Evolutionary conservation across 805 yeast species (phyloP), one percentile per base, ranked within the genome.

Genomic region (Debaryomyces prosopidis): DNA sequence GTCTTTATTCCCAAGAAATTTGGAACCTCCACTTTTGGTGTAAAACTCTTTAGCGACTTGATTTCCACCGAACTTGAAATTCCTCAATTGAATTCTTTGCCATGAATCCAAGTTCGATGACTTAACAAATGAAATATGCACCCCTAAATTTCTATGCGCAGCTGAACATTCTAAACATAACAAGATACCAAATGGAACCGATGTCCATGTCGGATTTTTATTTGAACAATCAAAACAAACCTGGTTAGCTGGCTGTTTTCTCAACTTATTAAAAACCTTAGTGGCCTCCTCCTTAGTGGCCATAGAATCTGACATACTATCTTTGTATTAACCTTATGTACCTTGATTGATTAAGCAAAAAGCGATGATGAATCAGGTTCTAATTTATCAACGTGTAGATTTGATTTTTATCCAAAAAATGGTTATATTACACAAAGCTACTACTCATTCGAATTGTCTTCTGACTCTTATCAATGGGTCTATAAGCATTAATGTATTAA

Each of bases 191-290:
- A 89, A 92, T 11, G 98, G 96, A 44, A 92, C 90, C 11, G 98
- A 92, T 3, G 99, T 89, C 99, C 99, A 94, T 0, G 98, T 89
- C 31, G 99, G 98, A 65, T 91, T 91, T 62, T 87, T 89, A 57
- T 91, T 87, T 43, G 86, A 80, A 68, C 99, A 94, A 64, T 94
- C 99, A 69, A 94, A 92, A 69, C 99, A 94, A 32, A 76, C 81
- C 59, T 85, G 85, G 73, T 91, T 91, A 39, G 89, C 87, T 19
- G 82, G 82, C 50, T 78, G 74, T 65, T 84, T 71, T 56, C 80
- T 79, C 54, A 88, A 71, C 62, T 79, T 75, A 42, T 73, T 71
- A 59, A 89, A 89, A 52, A 89, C 79, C 41, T 75, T 75, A 39
- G 77, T 76, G 43, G 85, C 84, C 57, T 85, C 87, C 54, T 85